A percentile compares a stretch with the other conserved stretches of the same genome.
Evolutionary conservation across 2,329 filamentous ascomycete species (phyloP).

Genomic region (Aspergillus japonicus): DNA sequence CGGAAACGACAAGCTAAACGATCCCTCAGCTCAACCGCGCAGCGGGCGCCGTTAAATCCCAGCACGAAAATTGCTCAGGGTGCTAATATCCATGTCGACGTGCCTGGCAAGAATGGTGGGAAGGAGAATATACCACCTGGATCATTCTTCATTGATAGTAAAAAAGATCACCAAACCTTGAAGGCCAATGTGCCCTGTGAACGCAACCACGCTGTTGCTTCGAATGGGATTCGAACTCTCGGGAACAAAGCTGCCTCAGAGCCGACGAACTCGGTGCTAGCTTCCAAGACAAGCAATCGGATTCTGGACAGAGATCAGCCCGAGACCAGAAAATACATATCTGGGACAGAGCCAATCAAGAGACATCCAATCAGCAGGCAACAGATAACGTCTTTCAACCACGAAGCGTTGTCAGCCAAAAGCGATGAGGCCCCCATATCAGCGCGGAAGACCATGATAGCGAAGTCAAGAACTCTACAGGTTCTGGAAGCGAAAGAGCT

Average conservation of each 20-base stretch:
- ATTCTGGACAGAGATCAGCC: constrained; percentile 11
- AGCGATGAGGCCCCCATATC: constrained; percentile 15
- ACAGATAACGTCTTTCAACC: neutral
- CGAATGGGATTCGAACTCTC: neutral
- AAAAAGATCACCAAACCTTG: constrained; percentile 18
- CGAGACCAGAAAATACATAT: constrained; percentile 16
- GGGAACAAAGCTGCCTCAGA: neutral
- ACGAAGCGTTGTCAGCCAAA: neutral
- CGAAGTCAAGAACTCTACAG: constrained; percentile 35
- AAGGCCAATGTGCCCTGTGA: constrained; percentile 23
- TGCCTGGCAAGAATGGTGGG: constrained; percentile 55
- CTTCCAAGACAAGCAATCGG: constrained; percentile 8
- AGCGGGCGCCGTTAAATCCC: constrained; percentile 50
- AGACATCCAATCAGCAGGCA: neutral
- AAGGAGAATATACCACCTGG: constrained; percentile 64
- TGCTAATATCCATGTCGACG: constrained; percentile 42
- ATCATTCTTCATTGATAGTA: constrained; percentile 16
- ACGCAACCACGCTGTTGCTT: constrained; percentile 24
- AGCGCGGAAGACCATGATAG: constrained; percentile 22
- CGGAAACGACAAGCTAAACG: constrained; percentile 32
- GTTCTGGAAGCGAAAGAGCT: constrained; percentile 23
- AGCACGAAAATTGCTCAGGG: constrained; percentile 43
- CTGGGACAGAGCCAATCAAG: neutral
- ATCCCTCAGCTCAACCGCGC: constrained; percentile 19
- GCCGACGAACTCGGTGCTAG: constrained; percentile 6